phyloP scores from a whole-genome alignment of 192 early-diverging fungal genomes.

The Fimicolochytrium jonesii region DNA sequence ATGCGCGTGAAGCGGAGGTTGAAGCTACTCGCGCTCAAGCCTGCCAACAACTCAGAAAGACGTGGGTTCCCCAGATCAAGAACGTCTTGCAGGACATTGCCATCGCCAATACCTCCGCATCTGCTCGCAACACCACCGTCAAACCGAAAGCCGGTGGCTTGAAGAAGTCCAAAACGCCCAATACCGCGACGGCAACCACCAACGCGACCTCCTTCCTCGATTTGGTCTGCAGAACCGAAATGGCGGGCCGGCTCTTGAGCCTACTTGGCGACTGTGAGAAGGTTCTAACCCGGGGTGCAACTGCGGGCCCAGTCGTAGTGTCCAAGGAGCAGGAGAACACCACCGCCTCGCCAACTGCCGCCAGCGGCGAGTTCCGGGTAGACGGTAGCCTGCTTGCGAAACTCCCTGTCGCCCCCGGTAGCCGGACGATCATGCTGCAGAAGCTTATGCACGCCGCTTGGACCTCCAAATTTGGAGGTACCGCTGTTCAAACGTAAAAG shows the following conservation, averaged over 20 bases:
- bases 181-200: not conserved
- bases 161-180: not conserved
- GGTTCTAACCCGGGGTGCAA: not conserved
- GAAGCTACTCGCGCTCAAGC: not conserved
- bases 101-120: not conserved
- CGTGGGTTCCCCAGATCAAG: slow-evolving; percentile 8
- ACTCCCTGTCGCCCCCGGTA: not conserved
- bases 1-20: no score
- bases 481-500: no score
- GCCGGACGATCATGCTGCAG: not conserved
- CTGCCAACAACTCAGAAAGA: not conserved
- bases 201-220: not conserved
- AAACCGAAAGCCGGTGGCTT: not conserved
- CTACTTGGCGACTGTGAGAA: slow-evolving; percentile 1
- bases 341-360: not conserved
- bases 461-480: no score
- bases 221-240: slow-evolving; percentile 6
- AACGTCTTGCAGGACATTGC: not conserved
- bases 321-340: not conserved
- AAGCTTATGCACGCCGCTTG: no score
- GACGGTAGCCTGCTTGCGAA: not conserved
- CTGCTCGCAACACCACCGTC: not conserved
- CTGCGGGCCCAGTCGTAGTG: no score
- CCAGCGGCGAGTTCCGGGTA: not conserved
- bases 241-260: slow-evolving; percentile 3